Evolutionary conservation across 495 filamentous ascomycete species (phyloP).

Genomic region (Neurospora sublineolata): DNA sequence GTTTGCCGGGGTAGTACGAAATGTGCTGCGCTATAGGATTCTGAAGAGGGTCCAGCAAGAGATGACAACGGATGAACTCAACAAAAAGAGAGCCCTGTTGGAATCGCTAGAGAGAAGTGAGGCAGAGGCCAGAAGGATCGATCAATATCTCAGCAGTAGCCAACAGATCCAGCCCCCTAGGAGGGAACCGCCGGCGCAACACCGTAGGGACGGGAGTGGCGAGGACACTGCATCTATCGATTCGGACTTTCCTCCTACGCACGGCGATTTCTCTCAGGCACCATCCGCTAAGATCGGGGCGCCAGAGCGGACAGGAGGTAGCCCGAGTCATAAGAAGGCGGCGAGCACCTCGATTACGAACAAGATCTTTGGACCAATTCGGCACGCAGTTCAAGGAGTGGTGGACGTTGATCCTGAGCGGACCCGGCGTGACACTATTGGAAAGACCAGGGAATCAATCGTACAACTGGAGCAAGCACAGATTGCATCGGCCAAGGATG

Average conservation of each 20-base stretch:
- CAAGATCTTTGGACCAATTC: slow-evolving; percentile 90
- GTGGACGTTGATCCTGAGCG: slow-evolving; percentile 92
- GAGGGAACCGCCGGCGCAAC: slow-evolving; percentile 34
- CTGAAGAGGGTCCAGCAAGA: slow-evolving; percentile 93
- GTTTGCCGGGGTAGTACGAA: slow-evolving; percentile 87
- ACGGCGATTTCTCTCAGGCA: slow-evolving; percentile 53
- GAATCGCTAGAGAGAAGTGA: slow-evolving; percentile 83
- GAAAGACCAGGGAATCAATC: slow-evolving; percentile 75
- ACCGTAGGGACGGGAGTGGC: slow-evolving; percentile 33
- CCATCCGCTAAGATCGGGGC: slow-evolving; percentile 50
- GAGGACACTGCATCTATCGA: slow-evolving; percentile 77
- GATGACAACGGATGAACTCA: slow-evolving; percentile 84
- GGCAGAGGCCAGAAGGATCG: slow-evolving; percentile 79
- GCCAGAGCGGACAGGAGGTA: slow-evolving; percentile 31
- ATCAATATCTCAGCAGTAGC: slow-evolving; percentile 71
- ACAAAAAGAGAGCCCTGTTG: slow-evolving; percentile 66
- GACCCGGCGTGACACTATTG: slow-evolving; percentile 83
- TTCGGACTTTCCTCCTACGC: slow-evolving; percentile 87
- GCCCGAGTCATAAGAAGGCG: slow-evolving; percentile 52
- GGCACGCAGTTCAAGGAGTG: slow-evolving; percentile 89
- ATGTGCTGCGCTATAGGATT: slow-evolving; percentile 74
- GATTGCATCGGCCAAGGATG: slow-evolving; percentile 74
- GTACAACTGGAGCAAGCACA: slow-evolving; percentile 78
- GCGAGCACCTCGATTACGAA: slow-evolving; percentile 77
- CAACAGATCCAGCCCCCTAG: slow-evolving; percentile 47